Percentiles rank a stretch among this genome's conserved stretches.
These are phyloP conservation scores for Lasiodiplodia sp. DNA, from an alignment of 2,329 filamentous ascomycete genomes.

Conservation along the genomic window DNA sequence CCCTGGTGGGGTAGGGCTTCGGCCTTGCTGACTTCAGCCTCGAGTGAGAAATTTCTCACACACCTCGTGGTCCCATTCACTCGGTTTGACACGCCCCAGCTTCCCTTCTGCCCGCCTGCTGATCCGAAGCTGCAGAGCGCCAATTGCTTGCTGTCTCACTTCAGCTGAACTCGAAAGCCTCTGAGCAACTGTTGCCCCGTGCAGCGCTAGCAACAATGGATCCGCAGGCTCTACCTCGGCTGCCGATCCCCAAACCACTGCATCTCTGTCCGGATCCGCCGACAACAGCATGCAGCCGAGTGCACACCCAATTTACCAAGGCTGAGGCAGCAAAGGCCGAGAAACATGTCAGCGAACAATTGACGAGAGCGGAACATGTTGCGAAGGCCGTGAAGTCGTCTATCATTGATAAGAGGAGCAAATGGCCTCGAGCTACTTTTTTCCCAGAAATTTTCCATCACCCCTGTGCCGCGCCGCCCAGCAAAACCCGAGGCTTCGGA, in stretches of 20 bases:
- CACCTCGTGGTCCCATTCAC: neutral
- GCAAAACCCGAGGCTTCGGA: neutral
- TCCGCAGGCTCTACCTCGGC: neutral
- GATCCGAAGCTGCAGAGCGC: neutral
- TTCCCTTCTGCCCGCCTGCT: neutral
- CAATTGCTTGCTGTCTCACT: neutral
- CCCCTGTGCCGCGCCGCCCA: too few relatives aligned
- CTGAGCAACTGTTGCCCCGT: neutral
- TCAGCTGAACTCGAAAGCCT: neutral
- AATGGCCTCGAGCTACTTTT: neutral
- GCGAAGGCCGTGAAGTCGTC: too few relatives aligned
- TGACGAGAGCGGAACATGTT: too few relatives aligned
- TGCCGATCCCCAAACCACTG: neutral
- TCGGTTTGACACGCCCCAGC: neutral
- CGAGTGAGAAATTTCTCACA: neutral
- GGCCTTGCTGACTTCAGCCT: neutral
- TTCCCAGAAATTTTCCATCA: too few relatives aligned
- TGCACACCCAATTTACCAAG: neutral
- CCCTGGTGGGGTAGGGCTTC: neutral
- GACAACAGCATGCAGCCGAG: neutral
- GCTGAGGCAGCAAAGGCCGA: neutral
- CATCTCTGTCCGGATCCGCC: neutral
- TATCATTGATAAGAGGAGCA: neutral
- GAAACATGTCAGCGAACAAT: neutral
- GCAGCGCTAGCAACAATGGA: neutral